phyloP scores from a whole-genome alignment of 768 basidiomycete species.

The Trametes cingulata region DNA sequence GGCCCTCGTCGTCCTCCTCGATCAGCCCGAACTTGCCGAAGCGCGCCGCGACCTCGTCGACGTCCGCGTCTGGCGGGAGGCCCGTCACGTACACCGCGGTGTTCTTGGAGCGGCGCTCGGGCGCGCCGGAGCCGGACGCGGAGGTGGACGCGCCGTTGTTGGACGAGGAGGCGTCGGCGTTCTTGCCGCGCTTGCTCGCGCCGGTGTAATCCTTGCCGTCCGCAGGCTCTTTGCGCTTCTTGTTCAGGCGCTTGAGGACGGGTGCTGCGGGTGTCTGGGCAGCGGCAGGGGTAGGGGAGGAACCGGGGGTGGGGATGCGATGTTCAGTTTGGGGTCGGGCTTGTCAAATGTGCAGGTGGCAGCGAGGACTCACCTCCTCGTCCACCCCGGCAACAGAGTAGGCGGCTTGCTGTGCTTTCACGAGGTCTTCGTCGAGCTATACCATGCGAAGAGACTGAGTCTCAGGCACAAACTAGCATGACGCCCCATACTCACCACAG shows the following conservation, averaged over 20 bases:
- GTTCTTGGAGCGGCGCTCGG: constrained; percentile 80
- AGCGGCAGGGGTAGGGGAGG: constrained; percentile 19
- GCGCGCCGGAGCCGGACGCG: constrained; percentile 9
- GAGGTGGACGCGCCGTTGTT: constrained; percentile 29
- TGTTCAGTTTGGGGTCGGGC: neutral
- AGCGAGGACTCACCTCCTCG: constrained; percentile 69
- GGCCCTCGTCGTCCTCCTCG: constrained; percentile 88
- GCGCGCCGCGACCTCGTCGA: constrained; percentile 75
- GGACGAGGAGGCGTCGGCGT: constrained; percentile 18
- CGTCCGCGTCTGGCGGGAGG: constrained; percentile 74
- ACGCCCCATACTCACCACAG: constrained; percentile 54
- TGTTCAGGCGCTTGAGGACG: constrained; percentile 75
- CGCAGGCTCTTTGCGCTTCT: constrained; percentile 74
- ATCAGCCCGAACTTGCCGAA: constrained; percentile 92
- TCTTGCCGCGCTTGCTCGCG: constrained; percentile 69
- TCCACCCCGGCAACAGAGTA: constrained; percentile 93
- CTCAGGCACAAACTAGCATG: neutral
- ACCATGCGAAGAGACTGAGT: neutral
- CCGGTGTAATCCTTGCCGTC: constrained; percentile 54
- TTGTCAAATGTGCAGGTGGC: neutral
- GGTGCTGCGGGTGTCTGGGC: constrained; percentile 84
- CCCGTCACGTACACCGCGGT: constrained; percentile 90
- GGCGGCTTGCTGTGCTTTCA: constrained; percentile 91
- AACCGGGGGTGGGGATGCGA: constrained; percentile 4
- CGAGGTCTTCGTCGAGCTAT: constrained; percentile 73